Conservation (phyloP, 495 filamentous ascomycete species). For the Aspergillus cavernicola region DNA sequence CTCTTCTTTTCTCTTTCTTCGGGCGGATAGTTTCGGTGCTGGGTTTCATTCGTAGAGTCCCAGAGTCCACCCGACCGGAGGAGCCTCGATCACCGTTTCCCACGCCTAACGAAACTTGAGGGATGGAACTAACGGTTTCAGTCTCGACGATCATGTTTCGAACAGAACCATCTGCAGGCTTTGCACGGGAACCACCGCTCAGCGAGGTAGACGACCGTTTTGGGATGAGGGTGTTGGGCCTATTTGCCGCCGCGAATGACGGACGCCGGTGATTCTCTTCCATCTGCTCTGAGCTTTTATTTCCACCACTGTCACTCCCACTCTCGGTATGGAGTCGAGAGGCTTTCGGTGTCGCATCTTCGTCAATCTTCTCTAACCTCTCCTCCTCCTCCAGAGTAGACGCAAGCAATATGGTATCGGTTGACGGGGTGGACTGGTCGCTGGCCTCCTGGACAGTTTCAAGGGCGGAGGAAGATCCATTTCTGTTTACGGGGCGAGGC, state of each 20-base stretch:
- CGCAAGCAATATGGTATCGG: conserved; percentile 40
- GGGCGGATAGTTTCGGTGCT: conserved; percentile 93
- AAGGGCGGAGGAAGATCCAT: conserved; percentile 64
- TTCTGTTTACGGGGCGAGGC: conserved; percentile 50
- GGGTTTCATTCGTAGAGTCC: conserved; percentile 78
- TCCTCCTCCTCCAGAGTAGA: conserved; percentile 28
- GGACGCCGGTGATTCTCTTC: conserved; percentile 32
- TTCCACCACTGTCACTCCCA: conserved; percentile 49
- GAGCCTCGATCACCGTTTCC: conserved; percentile 59
- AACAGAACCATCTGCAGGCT: conserved; percentile 69
- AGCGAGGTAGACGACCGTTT: conserved; percentile 50
- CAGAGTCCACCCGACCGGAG: conserved; percentile 51
- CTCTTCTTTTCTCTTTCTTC: conserved; percentile 82
- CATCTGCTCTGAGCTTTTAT: conserved; percentile 39
- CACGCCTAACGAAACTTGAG: conserved; percentile 76
- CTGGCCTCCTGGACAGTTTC: conserved; percentile 94
- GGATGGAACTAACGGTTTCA: conserved; percentile 89
- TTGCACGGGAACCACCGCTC: conserved; percentile 44
- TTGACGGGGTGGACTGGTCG: conserved; percentile 68
- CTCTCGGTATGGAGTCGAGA: conserved; percentile 37
- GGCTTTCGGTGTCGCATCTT: conserved; percentile 36
- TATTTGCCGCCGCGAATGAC: conserved; percentile 20
- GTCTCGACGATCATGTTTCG: conserved; percentile 98
- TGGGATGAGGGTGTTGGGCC: conserved; percentile 34
- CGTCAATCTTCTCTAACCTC: conserved; percentile 36